These are phyloP conservation scores for Russula brevipes DNA, from an alignment of 768 basidiomycete genomes.

Conservation along the genomic window DNA sequence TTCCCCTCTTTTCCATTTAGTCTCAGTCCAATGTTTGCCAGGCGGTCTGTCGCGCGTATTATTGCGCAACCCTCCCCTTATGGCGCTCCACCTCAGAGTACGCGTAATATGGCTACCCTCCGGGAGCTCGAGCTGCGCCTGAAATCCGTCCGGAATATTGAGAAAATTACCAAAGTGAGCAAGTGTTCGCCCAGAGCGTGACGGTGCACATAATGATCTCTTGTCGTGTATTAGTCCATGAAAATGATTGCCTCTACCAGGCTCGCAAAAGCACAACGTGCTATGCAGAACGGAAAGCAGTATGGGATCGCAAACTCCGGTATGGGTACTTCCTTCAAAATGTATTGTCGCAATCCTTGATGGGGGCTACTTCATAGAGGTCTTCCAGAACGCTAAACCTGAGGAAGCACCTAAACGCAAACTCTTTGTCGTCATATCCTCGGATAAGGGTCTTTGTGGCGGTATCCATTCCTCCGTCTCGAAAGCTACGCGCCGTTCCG, in stretches of 20 bases:
- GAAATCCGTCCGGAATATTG: constrained; percentile 95
- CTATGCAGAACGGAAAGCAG: constrained; percentile 85
- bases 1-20: neutral
- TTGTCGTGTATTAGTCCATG: constrained; percentile 62
- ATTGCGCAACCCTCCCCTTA: constrained; percentile 38
- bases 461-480: constrained; percentile 98
- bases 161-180: constrained; percentile 97
- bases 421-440: constrained; percentile 92
- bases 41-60: constrained; percentile 44
- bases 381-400: constrained; percentile 73
- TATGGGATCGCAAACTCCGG: constrained; percentile 92
- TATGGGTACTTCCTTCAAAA: constrained; percentile 35
- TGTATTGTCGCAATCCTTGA: neutral
- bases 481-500: constrained; percentile 76
- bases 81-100: constrained; percentile 41
- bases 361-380: constrained; percentile 48
- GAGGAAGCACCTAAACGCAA: constrained; percentile 68
- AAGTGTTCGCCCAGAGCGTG: constrained; percentile 17
- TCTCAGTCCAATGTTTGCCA: constrained; percentile 41
- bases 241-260: constrained; percentile 99
- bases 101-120: constrained; percentile 94
- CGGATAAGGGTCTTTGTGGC: constrained; percentile 99
- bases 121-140: constrained; percentile 94
- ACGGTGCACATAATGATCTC: constrained; percentile 1
- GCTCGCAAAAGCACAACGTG: constrained; percentile 90